Evolutionary conservation across 768 basidiomycete species (phyloP).

Genomic region (Rhodotorula sphaerocarpa): DNA sequence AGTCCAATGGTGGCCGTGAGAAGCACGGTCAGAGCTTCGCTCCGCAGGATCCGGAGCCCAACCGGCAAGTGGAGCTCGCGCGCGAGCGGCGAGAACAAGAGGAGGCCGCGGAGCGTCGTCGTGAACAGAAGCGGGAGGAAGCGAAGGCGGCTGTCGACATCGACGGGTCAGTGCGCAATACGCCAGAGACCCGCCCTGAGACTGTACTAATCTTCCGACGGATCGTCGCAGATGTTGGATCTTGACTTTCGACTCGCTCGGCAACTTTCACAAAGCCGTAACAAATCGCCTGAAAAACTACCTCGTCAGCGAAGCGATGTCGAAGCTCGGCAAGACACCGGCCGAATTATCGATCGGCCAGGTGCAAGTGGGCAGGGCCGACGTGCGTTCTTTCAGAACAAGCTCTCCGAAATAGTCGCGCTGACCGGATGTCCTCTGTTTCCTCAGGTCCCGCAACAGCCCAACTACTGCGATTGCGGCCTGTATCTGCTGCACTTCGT

Average conservation of each 20-base stretch:
- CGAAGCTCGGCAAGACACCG: slow-evolving; percentile 53
- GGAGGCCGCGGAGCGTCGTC: not conserved
- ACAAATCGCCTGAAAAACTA: slow-evolving; percentile 58
- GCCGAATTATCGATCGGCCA: slow-evolving; percentile 17
- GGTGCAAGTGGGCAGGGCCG: slow-evolving; percentile 42
- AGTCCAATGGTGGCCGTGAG: too few relatives aligned
- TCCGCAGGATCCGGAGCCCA: slow-evolving; percentile 2
- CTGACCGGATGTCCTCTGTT: not conserved
- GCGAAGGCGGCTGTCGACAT: not conserved
- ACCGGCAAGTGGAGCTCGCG: not conserved
- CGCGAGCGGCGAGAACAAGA: not conserved
- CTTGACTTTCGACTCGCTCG: slow-evolving; percentile 83
- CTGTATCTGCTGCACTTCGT: slow-evolving; percentile 83
- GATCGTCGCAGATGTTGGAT: slow-evolving; percentile 68
- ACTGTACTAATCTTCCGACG: too few relatives aligned
- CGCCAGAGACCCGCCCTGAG: too few relatives aligned
- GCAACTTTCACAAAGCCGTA: slow-evolving; percentile 60
- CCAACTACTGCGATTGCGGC: slow-evolving; percentile 87
- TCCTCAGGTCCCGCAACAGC: slow-evolving; percentile 73
- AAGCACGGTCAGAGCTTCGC: not conserved
- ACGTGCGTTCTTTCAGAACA: slow-evolving; percentile 47
- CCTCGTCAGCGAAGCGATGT: slow-evolving; percentile 62
- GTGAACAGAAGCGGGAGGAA: not conserved
- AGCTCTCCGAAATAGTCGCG: not conserved
- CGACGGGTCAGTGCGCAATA: not conserved